Conservation (phyloP, 1,139 yeast species). For the Kurtzmaniella quercitrusa region DNA sequence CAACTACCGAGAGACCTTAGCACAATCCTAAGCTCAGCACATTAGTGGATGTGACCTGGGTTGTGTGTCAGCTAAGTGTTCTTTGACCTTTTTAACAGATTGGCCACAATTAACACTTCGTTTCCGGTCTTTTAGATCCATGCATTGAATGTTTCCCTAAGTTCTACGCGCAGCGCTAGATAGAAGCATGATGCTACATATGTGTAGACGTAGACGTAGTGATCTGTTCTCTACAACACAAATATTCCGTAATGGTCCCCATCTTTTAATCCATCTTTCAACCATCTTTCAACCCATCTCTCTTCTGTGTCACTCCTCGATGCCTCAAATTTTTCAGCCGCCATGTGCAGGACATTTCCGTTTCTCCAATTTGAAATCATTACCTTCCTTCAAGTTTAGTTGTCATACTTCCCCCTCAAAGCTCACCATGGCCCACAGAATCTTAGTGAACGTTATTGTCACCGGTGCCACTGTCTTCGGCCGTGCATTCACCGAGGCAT, state of each 20-base stretch:
- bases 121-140: conserved; percentile 70
- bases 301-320: no score
- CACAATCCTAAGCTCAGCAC: conserved; percentile 30
- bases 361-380: no score
- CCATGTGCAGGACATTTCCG: no score
- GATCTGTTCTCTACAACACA: background rate
- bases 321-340: no score
- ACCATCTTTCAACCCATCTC: no score
- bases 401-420: background rate
- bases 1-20: conserved; percentile 53
- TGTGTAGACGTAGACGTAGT: background rate
- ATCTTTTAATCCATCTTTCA: no score
- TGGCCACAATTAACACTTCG: conserved; percentile 67
- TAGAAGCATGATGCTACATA: conserved; percentile 49
- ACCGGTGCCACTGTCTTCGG: conserved; percentile 97
- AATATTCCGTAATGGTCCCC: background rate
- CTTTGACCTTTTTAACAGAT: conserved; percentile 57
- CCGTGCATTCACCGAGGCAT: conserved; percentile 94
- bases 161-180: conserved; percentile 28
- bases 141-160: conserved; percentile 24
- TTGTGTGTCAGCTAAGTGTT: conserved; percentile 51
- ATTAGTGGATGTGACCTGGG: conserved; percentile 33
- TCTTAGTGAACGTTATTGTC: conserved; percentile 80
- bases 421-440: conserved; percentile 73
- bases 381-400: no score